Evolutionary conservation across 2,329 filamentous ascomycete genomes (phyloP).

Genomic region (Cryoendolithus antarcticus): DNA sequence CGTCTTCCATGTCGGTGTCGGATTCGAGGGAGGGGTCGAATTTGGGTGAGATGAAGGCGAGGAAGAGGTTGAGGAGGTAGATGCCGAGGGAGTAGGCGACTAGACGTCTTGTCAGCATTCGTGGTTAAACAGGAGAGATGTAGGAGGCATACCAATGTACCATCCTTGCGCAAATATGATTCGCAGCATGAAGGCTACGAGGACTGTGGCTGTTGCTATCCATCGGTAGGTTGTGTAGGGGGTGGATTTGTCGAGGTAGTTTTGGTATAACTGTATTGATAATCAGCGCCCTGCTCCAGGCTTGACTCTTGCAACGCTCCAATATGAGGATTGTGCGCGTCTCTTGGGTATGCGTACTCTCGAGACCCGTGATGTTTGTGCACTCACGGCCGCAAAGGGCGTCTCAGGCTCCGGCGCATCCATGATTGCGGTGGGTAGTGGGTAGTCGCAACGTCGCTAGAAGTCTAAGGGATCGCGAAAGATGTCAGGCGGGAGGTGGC

Average conservation of each 20-base stretch:
- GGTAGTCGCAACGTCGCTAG: no score
- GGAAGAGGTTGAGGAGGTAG: constrained; percentile 97
- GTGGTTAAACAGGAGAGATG: no score
- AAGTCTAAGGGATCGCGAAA: no score
- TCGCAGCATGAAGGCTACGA: constrained; percentile 74
- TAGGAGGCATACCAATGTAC: constrained; percentile 53
- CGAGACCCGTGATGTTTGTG: constrained; percentile 66
- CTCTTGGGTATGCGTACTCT: constrained; percentile 41
- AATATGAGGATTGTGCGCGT: no score
- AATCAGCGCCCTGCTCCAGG: no score
- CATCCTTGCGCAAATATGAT: constrained; percentile 91
- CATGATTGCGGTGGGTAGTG: constrained; percentile 41
- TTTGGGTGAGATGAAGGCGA: constrained; percentile 95
- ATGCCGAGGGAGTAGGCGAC: constrained; percentile 97
- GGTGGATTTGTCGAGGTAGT: constrained; percentile 84
- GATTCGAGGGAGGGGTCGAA: constrained; percentile 94
- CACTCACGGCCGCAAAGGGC: constrained; percentile 79
- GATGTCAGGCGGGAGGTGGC: no score
- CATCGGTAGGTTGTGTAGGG: constrained; percentile 85
- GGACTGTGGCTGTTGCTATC: constrained; percentile 63
- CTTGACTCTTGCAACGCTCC: no score
- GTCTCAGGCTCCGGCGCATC: constrained; percentile 82
- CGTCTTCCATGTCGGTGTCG: constrained; percentile 91
- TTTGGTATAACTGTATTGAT: constrained; percentile 67
- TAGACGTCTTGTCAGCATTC: constrained; percentile 25